Percentiles rank a stretch among this genome's conserved stretches.
Conservation (phyloP, 176 grass and related monocot genomes). For the Hyparrhenia diplandra region DNA sequence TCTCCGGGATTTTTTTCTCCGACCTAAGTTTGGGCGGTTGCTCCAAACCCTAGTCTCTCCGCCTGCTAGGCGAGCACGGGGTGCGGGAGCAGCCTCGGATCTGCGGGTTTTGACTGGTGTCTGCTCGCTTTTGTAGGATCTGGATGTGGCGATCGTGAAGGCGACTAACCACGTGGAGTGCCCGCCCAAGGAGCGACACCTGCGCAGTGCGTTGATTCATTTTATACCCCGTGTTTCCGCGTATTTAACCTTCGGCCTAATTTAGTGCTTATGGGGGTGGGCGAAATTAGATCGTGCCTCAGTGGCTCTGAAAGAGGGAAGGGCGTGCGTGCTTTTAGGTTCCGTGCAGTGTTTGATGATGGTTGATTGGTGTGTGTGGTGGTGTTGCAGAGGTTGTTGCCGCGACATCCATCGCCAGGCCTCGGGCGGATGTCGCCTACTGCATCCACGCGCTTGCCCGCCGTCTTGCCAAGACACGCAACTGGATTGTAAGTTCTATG, state of each 20-base stretch:
- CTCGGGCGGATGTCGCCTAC: slow-evolving; percentile 84
- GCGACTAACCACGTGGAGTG: slow-evolving; percentile 90
- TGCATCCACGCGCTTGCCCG: slow-evolving; percentile 90
- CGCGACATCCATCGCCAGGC: slow-evolving; percentile 82
- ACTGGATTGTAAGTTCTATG: slow-evolving; percentile 76
- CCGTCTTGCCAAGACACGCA: slow-evolving; percentile 87
- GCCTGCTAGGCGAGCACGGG: neutral
- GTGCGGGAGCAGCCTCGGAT: slow-evolving; percentile 1
- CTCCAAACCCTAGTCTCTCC: neutral
- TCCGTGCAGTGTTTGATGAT: slow-evolving; percentile 2
- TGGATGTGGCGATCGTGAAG: slow-evolving; percentile 99
- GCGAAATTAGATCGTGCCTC: slow-evolving; percentile 38
- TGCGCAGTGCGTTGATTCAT: slow-evolving; percentile 73
- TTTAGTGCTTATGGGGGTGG: slow-evolving; percentile 20
- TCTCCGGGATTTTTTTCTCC: neutral
- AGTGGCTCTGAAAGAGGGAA: neutral
- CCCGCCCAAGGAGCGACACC: slow-evolving; percentile 92
- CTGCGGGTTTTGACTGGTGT: slow-evolving; percentile 35
- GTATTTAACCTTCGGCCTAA: slow-evolving; percentile 17
- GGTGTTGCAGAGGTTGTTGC: slow-evolving; percentile 73
- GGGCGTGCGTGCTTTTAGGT: neutral
- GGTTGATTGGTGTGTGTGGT: neutral
- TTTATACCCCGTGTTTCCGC: slow-evolving; percentile 1
- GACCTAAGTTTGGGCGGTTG: slow-evolving; percentile 7
- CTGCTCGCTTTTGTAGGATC: slow-evolving; percentile 64